Evolutionary conservation across 2,329 filamentous ascomycete species (phyloP).

Genomic region (Aspergillus fischeri): DNA sequence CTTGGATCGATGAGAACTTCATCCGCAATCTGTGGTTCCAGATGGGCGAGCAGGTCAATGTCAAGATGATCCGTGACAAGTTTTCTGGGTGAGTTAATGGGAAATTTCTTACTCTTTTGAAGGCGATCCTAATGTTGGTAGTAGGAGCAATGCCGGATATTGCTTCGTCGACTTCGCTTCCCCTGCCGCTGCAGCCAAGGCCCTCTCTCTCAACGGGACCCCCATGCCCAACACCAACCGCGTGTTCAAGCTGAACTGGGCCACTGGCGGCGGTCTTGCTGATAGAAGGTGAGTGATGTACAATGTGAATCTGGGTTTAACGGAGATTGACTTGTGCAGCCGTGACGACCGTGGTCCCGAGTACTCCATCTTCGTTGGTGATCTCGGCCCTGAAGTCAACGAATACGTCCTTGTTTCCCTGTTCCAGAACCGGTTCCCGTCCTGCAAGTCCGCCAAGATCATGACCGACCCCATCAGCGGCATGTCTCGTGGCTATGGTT

Average conservation of each 20-base stretch:
- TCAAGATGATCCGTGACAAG: conserved; percentile 99
- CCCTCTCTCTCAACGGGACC: conserved; percentile 81
- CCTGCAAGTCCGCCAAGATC: conserved; percentile 99
- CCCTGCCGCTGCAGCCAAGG: conserved; percentile 83
- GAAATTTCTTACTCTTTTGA: conserved; percentile 7
- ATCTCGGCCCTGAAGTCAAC: conserved; percentile 96
- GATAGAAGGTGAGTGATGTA: conserved; percentile 69
- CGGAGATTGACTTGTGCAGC: conserved; percentile 22
- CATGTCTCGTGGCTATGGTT: conserved; percentile 95
- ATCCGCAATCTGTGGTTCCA: conserved; percentile 93
- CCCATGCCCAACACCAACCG: conserved; percentile 90
- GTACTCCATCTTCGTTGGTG: conserved; percentile 95
- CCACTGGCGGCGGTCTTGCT: conserved; percentile 88
- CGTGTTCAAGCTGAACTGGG: conserved; percentile 99
- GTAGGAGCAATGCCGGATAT: conserved; percentile 86
- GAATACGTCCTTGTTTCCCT: conserved; percentile 96
- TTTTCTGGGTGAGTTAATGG: conserved; percentile 75
- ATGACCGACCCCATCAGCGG: conserved; percentile 99
- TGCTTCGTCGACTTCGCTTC: conserved; percentile 93
- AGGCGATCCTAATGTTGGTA: conserved; percentile 40
- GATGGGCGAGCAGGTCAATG: conserved; percentile 90
- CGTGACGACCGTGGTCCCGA: conserved; percentile 95
- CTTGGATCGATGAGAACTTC: conserved; percentile 99
- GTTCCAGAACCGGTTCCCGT: conserved; percentile 93
- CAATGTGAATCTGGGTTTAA: background rate